phyloP scores from a whole-genome alignment of 805 yeast species.

The Cyberlindnera xylosilytica region DNA sequence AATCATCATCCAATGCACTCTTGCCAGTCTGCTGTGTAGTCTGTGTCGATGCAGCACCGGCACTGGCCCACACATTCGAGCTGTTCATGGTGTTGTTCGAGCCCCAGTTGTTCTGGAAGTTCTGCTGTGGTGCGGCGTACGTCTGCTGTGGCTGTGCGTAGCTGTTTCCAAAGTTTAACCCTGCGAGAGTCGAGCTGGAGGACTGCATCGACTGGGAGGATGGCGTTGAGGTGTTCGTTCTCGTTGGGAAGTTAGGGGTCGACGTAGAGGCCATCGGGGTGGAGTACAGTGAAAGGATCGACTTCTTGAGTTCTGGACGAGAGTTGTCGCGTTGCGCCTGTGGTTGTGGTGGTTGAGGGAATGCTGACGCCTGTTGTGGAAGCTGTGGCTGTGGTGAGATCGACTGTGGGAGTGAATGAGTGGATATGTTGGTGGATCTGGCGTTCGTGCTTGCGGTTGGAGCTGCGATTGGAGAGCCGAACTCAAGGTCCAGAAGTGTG shows the following conservation, averaged over 20 bases:
- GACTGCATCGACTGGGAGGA: constrained; percentile 8
- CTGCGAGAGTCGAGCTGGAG: constrained; percentile 12
- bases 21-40: neutral
- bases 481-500: constrained; percentile 29
- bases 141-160: constrained; percentile 5
- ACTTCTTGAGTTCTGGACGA: constrained; percentile 87
- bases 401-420: constrained; percentile 8
- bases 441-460: constrained; percentile 3
- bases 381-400: constrained; percentile 9
- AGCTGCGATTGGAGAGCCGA: constrained; percentile 27
- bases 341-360: constrained; percentile 14
- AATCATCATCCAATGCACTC: constrained; percentile 51
- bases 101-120: constrained; percentile 9
- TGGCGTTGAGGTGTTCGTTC: constrained; percentile 4
- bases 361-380: constrained; percentile 8
- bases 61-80: constrained; percentile 10
- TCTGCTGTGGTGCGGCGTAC: constrained; percentile 6
- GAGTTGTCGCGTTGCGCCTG: constrained; percentile 23
- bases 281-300: constrained; percentile 84
- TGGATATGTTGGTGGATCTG: constrained; percentile 1
- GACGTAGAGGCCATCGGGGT: constrained; percentile 38
- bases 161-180: constrained; percentile 13
- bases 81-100: neutral
- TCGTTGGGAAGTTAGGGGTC: constrained; percentile 22
- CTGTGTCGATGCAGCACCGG: constrained; percentile 1